Evolutionary conservation across 805 yeast genomes (phyloP).

Genomic region (Teunomyces barrocoloradensis): DNA sequence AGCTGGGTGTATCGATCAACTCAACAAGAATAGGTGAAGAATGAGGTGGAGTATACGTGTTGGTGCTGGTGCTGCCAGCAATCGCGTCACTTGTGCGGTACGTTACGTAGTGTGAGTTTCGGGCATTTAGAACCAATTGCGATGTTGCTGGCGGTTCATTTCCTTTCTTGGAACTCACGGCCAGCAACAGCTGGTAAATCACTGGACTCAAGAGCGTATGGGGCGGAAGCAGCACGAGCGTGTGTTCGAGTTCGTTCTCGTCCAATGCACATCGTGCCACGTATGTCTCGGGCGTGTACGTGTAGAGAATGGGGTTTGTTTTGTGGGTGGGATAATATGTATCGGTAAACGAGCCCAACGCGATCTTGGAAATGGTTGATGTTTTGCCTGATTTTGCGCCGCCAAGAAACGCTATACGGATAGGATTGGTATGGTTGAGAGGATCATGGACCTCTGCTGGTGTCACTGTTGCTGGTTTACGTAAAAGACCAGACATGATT

Average conservation of each 20-base stretch:
- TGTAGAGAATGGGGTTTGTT: constrained; percentile 57
- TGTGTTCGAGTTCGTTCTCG: constrained; percentile 13
- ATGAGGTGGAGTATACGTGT: constrained; percentile 39
- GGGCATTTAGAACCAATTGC: constrained; percentile 8
- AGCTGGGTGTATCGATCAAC: constrained; percentile 72
- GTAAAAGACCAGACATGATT: background rate
- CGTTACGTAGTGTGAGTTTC: constrained; percentile 21
- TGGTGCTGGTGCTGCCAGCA: no score
- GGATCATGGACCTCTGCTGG: constrained; percentile 10
- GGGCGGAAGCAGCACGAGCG: constrained; percentile 13
- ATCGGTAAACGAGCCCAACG: constrained; percentile 52
- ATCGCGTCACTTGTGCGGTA: constrained; percentile 8
- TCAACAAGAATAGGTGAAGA: constrained; percentile 64
- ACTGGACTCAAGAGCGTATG: constrained; percentile 29
- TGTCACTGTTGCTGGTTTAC: background rate
- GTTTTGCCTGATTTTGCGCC: constrained; percentile 61
- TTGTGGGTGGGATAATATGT: constrained; percentile 74
- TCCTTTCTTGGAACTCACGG: constrained; percentile 1
- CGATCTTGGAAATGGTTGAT: constrained; percentile 49
- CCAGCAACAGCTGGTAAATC: constrained; percentile 18
- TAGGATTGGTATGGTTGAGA: constrained; percentile 35
- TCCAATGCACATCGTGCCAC: constrained; percentile 23
- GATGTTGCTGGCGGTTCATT: constrained; percentile 1
- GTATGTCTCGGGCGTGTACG: constrained; percentile 42
- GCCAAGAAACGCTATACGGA: constrained; percentile 61